Conservation (phyloP, 306 rosid species). For the Bauhinia variegata region DNA sequence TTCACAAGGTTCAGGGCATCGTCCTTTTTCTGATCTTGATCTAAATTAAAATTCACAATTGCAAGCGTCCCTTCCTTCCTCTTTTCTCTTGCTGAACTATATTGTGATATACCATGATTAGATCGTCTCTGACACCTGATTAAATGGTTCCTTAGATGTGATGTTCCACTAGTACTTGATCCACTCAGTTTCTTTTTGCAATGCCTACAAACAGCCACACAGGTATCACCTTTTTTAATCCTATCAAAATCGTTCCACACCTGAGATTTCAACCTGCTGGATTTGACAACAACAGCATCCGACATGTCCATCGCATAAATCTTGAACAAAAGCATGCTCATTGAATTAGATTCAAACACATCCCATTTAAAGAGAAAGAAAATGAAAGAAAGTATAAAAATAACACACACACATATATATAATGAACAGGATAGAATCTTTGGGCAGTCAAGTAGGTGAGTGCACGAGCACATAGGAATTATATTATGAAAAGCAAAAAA, state of each 20-base stretch:
- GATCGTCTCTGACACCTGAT: slow-evolving; percentile 92
- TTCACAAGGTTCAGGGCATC: slow-evolving; percentile 75
- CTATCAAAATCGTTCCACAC: slow-evolving; percentile 99
- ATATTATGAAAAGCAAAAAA: not conserved
- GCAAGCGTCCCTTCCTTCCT: slow-evolving; percentile 76
- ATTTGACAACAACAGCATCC: slow-evolving; percentile 83
- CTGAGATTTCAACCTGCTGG: slow-evolving; percentile 88
- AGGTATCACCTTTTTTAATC: slow-evolving; percentile 88
- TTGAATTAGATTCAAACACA: slow-evolving; percentile 20
- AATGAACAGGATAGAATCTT: slow-evolving; percentile 11
- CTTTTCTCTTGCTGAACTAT: slow-evolving; percentile 75
- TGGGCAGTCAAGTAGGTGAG: not conserved
- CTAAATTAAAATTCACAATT: slow-evolving; percentile 61
- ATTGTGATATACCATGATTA: slow-evolving; percentile 66
- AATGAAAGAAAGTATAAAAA: no score
- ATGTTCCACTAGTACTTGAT: slow-evolving; percentile 97
- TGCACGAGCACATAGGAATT: not conserved
- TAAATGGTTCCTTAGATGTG: slow-evolving; percentile 97
- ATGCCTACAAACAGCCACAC: slow-evolving; percentile 91
- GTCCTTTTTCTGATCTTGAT: slow-evolving; percentile 79
- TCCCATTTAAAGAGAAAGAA: not conserved
- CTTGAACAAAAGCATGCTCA: slow-evolving; percentile 49
- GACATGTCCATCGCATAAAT: slow-evolving; percentile 83
- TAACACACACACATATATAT: not conserved
- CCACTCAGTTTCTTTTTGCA: slow-evolving; percentile 98